Evolutionary conservation across 106 monocot species (phyloP).

Genomic region (Dendrobium chrysotoxum): DNA sequence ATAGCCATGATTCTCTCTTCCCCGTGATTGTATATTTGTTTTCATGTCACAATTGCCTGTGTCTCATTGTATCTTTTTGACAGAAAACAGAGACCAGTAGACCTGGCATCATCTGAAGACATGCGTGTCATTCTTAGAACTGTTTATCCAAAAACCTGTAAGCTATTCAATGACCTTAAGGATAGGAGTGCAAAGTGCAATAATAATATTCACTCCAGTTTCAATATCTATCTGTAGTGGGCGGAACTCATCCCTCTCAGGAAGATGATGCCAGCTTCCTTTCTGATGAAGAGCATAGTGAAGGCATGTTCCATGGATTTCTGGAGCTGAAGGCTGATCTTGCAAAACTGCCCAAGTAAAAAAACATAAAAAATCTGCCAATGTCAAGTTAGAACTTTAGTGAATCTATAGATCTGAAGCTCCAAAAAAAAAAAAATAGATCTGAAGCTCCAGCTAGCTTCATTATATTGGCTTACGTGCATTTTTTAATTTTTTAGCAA

Average conservation of each 20-base stretch:
- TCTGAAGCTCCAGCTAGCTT: not conserved
- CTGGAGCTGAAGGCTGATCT: not conserved
- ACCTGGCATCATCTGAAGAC: slow-evolving; percentile 29
- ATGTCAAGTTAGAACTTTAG: not conserved
- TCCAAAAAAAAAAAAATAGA: too few relatives aligned
- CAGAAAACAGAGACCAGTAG: slow-evolving; percentile 31
- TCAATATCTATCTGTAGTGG: not conserved
- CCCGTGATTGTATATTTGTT: not conserved
- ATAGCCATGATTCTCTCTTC: not conserved
- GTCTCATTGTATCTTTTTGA: not conserved
- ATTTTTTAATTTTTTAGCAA: not conserved
- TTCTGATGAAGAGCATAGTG: not conserved
- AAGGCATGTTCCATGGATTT: not conserved
- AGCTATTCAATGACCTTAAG: not conserved
- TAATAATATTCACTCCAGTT: not conserved
- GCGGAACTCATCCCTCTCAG: not conserved
- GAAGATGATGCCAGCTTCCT: not conserved
- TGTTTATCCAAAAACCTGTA: slow-evolving; percentile 4
- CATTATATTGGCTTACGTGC: not conserved
- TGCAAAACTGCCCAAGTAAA: not conserved
- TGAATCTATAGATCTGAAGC: not conserved
- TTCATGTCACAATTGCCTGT: not conserved
- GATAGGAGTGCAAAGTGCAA: not conserved
- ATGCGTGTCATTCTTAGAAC: slow-evolving; percentile 28
- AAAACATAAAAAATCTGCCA: not conserved